Evolutionary conservation across 2,329 filamentous ascomycete genomes (phyloP), one percentile per base, ranked within the genome.

Genomic region (Aspergillus pseudonomiae): DNA sequence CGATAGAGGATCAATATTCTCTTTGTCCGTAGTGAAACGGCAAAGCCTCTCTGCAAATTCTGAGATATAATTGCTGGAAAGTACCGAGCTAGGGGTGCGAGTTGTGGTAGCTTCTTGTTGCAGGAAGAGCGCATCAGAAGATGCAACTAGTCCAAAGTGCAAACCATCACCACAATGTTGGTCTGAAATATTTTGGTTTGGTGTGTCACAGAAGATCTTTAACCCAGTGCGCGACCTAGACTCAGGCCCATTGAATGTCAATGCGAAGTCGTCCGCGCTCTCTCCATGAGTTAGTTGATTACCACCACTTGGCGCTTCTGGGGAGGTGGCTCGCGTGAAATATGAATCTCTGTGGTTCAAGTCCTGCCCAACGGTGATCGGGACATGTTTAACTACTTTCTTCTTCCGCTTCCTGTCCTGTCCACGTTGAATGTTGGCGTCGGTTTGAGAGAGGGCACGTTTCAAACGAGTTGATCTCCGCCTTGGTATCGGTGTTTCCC

Each of bases 401-500:
- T 68, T 72, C 36, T 61, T 60, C 57, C 71, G 61, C 60, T 74
- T 73, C 63, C 73, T 71, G 52, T 72, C 70, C 45, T 72, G 67
- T 62, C 66, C 68, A 65, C 67, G 67, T 59, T 70, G 66, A 46
- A 74, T 60, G 55, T 81, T 81, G 19, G 73, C 64, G 50, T 80
- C 75, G 9, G 62, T 63, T 50, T 73, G 69, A 24, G 71, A 70
- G 50, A 80, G 71, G n/a, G 72, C 60, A 32, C 73, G 72, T 59
- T 73, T 77, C 14, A 74, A 67, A 41, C 76, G 75, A 60, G 67
- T 64, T 16, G 69, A 46, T 59, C 77, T 74, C 34, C 70, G 69
- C 63, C 77, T 81, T 11, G 77, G 78, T 55, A 81, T 71, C 5
- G 79, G 78, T 36, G 77, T 78, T 67, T 83, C 81, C 34, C 80